Base-by-base conservation (phyloP, 345 rosid species). In the Bruguiera parviflora region DNA sequence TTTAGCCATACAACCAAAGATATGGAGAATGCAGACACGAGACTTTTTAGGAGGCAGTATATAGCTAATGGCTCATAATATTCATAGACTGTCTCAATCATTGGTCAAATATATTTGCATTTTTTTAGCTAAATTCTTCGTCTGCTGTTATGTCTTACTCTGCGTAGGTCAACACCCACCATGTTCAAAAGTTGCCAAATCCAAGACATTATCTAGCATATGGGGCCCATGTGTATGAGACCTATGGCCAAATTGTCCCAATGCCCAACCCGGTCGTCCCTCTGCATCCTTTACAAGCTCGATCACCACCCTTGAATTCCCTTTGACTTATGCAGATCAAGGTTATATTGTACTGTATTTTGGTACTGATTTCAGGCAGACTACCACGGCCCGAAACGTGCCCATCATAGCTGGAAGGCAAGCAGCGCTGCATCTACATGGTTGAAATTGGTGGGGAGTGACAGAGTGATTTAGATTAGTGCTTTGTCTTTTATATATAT, bases 91-190 rank as follows among this genome's bases (percentile, higher is more conserved):
- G 58, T 37, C 37, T 52, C 75, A 76, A 82, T 76, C 74, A 77
- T 77, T 69, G 4, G 64, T 62, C 67, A 62, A 58, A 58, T 60
- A 55, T 65, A 5, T 20, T 49, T 21, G 51, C 47, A 69, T 20
- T 58, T 28, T 70, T 58, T 64, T 13, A 6, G 37, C 64, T 28
- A 63, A 70, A 66, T 59, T 73, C 59, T 67, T 63, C 61, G 43
- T n/a, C 27, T 33, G 7, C 52, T 39, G 8, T 51, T 11, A 19
- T 61, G 70, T 71, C 69, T 8, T 77, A 58, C 31, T 68, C 15
- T 31, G 43, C 16, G 13, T 43, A 61, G 69, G 85, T 82, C 85
- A 82, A 79, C 73, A 82, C 78, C 72, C 65, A 72, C 79, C 83
- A 67, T 58, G 33, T 79, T 69, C 22, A 77, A 71, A 63, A 56